Base-by-base conservation (phyloP, 371 early-diverging fungal genomes). In the Actinomortierella ambigua region DNA sequence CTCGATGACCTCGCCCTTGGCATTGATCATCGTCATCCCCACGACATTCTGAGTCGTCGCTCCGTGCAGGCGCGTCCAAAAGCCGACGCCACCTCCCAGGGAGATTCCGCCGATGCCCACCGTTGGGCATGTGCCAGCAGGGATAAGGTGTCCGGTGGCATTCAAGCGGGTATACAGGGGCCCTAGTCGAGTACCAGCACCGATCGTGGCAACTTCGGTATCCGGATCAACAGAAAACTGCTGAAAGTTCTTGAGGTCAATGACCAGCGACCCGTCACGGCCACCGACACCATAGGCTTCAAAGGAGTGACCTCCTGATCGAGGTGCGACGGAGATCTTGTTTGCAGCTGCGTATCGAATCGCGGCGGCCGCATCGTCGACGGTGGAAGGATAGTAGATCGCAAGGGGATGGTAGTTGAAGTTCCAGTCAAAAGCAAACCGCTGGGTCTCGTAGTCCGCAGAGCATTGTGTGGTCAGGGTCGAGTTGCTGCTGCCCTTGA, bases 221-320 rank as follows among this genome's bases (percentile, higher is more conserved):
- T 23, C 24, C 7, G 22, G 24, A 44, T 70, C 58, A 4, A 65
- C 42, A 1, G 5, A 2, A 22, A 59, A 27, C 14, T 55, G 34
- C 17, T 70, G 55, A 39, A 70, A 28, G 22, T 58, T 50, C 0
- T 18, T 18, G 8, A 69, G 9, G 57, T 69, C 70, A 27, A 69
- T 50, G 0, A 64, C 61, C 20, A 64, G 22, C 22, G 27, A 39
- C 22, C 48, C 53, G 55, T 64, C 43, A 44, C 39, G 39, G 20
- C 52, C 60, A 49, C 53, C 53, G 1, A 42, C n/a, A 7, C 43
- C 18, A 20, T 65, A 62, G 8, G 75, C 82, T 59, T 77, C 78
- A 17, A 76, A 81, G 4, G 81, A 80, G 59, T 82, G 82, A 5
- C 84, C 84, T 34, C 84, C 84, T 23, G 56, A 49, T 3, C 55